phyloP scores from a whole-genome alignment of 345 rosid species.

The Boechera divaricarpa region DNA sequence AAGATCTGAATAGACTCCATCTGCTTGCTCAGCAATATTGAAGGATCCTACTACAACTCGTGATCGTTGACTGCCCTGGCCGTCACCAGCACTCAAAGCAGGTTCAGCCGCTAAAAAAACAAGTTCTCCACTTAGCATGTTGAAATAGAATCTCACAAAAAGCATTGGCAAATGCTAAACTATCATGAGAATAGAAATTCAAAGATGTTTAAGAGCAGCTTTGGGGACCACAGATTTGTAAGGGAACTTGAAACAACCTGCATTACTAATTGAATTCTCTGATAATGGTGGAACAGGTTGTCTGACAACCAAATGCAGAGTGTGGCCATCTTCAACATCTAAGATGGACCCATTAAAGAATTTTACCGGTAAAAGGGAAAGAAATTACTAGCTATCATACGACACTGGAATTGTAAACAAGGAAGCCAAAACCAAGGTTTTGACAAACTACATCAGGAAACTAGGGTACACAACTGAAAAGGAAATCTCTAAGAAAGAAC shows the following conservation, averaged over 20 bases:
- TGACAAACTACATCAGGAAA: constrained; percentile 21
- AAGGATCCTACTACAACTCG: constrained; percentile 63
- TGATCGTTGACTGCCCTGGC: constrained; percentile 48
- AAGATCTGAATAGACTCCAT: constrained; percentile 57
- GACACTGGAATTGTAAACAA: background rate
- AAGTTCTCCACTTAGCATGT: constrained; percentile 29
- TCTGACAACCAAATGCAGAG: constrained; percentile 64
- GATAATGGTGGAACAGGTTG: constrained; percentile 54
- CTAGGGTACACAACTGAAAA: constrained; percentile 3
- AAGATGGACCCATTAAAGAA: constrained; percentile 41
- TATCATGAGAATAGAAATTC: background rate
- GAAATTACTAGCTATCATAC: background rate
- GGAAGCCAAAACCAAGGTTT: background rate
- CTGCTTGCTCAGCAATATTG: constrained; percentile 61
- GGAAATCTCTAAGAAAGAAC: constrained; percentile 9
- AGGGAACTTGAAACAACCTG: constrained; percentile 48
- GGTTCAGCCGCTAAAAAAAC: constrained; percentile 49
- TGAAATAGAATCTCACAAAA: constrained; percentile 13
- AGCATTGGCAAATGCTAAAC: background rate
- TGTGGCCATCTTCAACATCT: constrained; percentile 76
- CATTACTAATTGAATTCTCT: constrained; percentile 50
- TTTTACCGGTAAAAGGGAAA: background rate
- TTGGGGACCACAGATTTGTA: constrained; percentile 4
- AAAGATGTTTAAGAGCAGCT: background rate
- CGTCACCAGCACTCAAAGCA: constrained; percentile 50